Evolutionary conservation across 164 flowering plant genomes (phyloP), one percentile per base, ranked within the genome.

Genomic region (Macadamia integrifolia): DNA sequence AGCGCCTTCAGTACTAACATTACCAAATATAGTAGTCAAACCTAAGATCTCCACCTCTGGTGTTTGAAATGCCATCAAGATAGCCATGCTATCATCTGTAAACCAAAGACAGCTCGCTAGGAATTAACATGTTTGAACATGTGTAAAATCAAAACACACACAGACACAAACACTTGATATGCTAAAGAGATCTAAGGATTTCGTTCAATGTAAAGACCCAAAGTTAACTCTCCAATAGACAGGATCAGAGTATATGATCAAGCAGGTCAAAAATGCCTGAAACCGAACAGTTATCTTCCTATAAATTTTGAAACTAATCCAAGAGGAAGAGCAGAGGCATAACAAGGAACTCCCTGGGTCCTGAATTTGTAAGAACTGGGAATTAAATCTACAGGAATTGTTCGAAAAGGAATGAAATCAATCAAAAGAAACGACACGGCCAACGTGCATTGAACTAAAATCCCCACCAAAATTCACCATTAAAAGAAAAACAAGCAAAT

Each of bases 81-180:
- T 86, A 23, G 99, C 87, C 92, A 94, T 92, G 81, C 86, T 77
- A 81, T 94, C 99, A 85, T 94, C 99, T 94, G 80, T 61, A 67
- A 64, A 61, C 30, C 49, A 62, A 59, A 17, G 48, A 42, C 59
- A 28, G 43, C 4, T 17, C 57, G 1, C 6, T 53, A 11, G 14
- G 57, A 14, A 11, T 53, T n/a, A 14, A 53, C 57, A 53, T 14
- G 18, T 3, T 12, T 17, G 3, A 53, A 17, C 17, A 17, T 0
- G 15, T 53, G 18, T 17, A 53, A 6, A 50, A 14, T 53, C 17
- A 3, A 14, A 46, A 46, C 9, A 9, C 50, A 46, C 3, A 46
- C 50, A 46, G 23, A 23, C 23, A 23, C 23, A 23, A 23, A 23
- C 23, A 23, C 23, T 23, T 23, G 23, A 23, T 23, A 23, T 23